Evolutionary conservation across 192 early-diverging fungal genomes (phyloP), one percentile per base, ranked within the genome.

Genomic region (Podila minutissima): DNA sequence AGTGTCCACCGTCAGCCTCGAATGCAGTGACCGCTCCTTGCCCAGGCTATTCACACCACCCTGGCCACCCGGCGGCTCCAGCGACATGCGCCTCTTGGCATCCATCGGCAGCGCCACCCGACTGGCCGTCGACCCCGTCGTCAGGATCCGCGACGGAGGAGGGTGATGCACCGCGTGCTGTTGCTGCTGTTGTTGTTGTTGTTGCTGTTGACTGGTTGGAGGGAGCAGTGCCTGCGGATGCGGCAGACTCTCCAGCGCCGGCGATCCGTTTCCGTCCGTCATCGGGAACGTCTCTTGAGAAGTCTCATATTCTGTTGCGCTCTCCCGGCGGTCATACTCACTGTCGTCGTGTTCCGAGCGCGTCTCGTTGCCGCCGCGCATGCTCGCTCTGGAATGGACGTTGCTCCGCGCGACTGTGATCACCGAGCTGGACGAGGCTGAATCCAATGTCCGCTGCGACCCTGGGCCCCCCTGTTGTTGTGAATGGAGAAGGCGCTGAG

Each of bases 231-330:
- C 41, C 41, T 46, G 41, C 41, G 15, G 41, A 46, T 46, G 41
- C 8, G 15, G 4, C 41, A 17, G 41, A 46, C 41, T 46, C 13
- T 46, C 41, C 13, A 46, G 41, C 4, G 41, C 41, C 15, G 41
- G 41, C 41, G 41, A 46, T 8, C 41, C 41, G 41, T 46, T 46
- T 8, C 41, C 41, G 41, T 46, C 41, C 41, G 41, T 46, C 50
- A 35, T 29, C 12, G 53, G 9, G 53, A 81, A 81, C n/a, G 71
- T 81, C 58, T 81, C 77, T 24, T 64, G 13, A 0, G 77, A 81
- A 4, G 77, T 81, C 57, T 81, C 77, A 13, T 81, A 81, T 5
- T 81, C 77, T 0, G 77, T 81, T 12, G 71, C 71, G 24, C 77
- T 81, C 49, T 73, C 77, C 15, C 70, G 53, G 8, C 59, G 77